These are phyloP conservation scores for Gaeumannomyces tritici DNA, from an alignment of 2,329 filamentous ascomycete species.

Conservation along the genomic window DNA sequence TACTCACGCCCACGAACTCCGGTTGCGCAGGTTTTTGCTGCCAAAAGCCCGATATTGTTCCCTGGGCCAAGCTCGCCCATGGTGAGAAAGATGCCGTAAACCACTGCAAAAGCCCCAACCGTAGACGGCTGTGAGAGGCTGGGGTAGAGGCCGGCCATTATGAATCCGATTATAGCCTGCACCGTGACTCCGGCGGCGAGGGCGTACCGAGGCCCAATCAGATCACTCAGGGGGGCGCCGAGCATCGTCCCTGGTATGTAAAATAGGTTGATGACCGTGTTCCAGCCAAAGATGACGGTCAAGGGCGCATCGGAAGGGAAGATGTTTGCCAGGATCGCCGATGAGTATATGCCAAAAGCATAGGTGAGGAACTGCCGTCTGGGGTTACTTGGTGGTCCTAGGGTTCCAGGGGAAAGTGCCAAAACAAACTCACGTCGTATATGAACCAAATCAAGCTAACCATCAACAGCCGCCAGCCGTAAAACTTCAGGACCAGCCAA, in stretches of 20 bases:
- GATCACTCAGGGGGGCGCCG: conserved; percentile 70
- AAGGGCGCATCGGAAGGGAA: conserved; percentile 50
- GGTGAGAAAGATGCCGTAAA: conserved; percentile 70
- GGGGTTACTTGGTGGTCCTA: neutral
- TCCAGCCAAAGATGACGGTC: conserved; percentile 79
- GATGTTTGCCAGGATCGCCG: conserved; percentile 59
- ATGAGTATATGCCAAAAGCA: conserved; percentile 78
- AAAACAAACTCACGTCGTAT: conserved; percentile 48
- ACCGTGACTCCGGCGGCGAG: conserved; percentile 60
- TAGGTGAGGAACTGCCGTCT: conserved; percentile 60
- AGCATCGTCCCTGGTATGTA: conserved; percentile 75
- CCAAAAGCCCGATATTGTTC: conserved; percentile 82
- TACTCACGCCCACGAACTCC: conserved; percentile 60
- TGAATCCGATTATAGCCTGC: conserved; percentile 74
- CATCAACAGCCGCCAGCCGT: conserved; percentile 61
- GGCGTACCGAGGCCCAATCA: conserved; percentile 67
- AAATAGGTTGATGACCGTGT: conserved; percentile 79
- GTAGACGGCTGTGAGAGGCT: conserved; percentile 57
- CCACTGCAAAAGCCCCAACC: conserved; percentile 66
- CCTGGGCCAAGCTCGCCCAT: conserved; percentile 78
- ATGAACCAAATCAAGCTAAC: conserved; percentile 78
- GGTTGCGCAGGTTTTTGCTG: conserved; percentile 81
- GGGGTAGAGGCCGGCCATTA: conserved; percentile 75
- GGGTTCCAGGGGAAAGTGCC: neutral
- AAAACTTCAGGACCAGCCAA: conserved; percentile 49